phyloP scores from a whole-genome alignment of 1,284 basidiomycete species.

The Coniophora puteana region DNA sequence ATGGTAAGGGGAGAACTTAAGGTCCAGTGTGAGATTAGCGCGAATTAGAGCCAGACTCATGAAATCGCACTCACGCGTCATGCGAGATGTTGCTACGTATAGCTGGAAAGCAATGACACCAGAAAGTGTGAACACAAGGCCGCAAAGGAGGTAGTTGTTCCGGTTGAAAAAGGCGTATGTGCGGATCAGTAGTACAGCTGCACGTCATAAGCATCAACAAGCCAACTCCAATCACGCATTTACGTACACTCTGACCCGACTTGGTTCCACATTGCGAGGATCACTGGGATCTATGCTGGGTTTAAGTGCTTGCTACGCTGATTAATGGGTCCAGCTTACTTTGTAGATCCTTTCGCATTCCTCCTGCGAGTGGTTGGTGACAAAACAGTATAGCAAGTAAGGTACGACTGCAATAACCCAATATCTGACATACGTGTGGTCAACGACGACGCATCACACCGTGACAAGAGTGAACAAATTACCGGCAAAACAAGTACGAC shows the following conservation, averaged over 20 bases:
- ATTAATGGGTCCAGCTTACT: constrained; percentile 29
- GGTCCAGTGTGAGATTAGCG: constrained; percentile 10
- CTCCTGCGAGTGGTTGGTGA: constrained; percentile 56
- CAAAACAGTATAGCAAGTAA: constrained; percentile 70
- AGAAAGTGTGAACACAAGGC: constrained; percentile 56
- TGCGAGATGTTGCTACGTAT: constrained; percentile 71
- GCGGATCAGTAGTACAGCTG: constrained; percentile 72
- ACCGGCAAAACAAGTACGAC: constrained; percentile 79
- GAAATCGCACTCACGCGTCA: constrained; percentile 52
- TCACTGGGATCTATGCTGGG: constrained; percentile 59
- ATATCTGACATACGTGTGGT: constrained; percentile 41
- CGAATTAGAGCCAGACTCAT: background rate
- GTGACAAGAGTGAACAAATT: constrained; percentile 18
- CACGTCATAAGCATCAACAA: constrained; percentile 16
- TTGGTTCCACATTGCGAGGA: constrained; percentile 82
- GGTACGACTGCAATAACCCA: constrained; percentile 77
- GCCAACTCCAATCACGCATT: constrained; percentile 3
- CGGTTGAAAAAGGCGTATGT: constrained; percentile 83
- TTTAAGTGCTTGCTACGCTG: constrained; percentile 6
- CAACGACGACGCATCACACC: background rate
- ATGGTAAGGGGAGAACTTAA: constrained; percentile 70
- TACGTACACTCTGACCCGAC: constrained; percentile 68
- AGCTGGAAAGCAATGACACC: constrained; percentile 76
- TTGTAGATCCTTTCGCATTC: constrained; percentile 65
- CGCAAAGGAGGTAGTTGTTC: constrained; percentile 58